Evolutionary conservation across 441 rosid species (phyloP), one percentile per base, ranked within the genome.

Genomic region (Geranium incanum): DNA sequence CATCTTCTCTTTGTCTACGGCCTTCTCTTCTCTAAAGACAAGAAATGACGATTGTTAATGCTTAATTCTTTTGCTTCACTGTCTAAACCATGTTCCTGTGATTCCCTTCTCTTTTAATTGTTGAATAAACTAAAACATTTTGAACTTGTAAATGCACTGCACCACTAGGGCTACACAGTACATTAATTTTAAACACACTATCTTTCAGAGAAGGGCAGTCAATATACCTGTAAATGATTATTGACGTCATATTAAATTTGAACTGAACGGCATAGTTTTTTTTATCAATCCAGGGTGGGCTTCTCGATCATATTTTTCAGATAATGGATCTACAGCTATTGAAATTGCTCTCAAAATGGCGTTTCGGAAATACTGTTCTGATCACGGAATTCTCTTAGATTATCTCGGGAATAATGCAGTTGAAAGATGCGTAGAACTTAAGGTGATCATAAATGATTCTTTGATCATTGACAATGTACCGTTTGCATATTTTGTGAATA

Each of bases 321-420:
- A 94, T 76, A 92, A 92, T 82, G 97, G 99, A 78, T 90, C 97
- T 69, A 90, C 97, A 43, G 94, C 97, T 70, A 88, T 88, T 68
- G 99, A 94, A 86, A 89, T 94, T 78, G 90, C 94, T 75, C 83
- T 94, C 75, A 92, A 94, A 88, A 94, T 94, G 97, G 97, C 97
- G 72, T 94, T 92, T 79, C 91, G 97, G 70, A 89, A 84, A 81
- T 94, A 84, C 78, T 85, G 74, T 74, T 80, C 68, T 78, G 95
- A 89, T 76, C 85, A 81, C 80, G 86, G 77, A 71, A 78, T 82
- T 66, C 74, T 85, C 69, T 68, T 68, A 13, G 78, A 77, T 67
- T 36, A 63, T 75, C 64, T 33, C 16, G 71, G 70, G 75, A 78
- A 33, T 71, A 78, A 33, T 71, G 71, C 79, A 64, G 69, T 72